Conservation (phyloP, 2,329 filamentous ascomycete species). For the Trichoderma semiorbis region DNA sequence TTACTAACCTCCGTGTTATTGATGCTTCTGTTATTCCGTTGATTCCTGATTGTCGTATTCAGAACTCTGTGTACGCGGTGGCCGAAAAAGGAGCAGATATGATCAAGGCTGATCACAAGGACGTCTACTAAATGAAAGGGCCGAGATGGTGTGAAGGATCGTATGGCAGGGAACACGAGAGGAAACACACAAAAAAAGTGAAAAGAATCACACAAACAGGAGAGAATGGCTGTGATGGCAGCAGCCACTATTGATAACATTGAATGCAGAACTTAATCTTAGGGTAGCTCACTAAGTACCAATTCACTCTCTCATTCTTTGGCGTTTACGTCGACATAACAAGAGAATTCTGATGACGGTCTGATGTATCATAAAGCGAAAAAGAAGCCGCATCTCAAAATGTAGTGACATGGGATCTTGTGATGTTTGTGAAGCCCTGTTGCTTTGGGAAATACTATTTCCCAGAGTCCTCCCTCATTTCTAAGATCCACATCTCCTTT, state of each 20-base stretch:
- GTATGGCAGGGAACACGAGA: no score
- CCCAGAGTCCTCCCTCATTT: no score
- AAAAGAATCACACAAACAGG: background rate
- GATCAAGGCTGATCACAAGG: constrained; percentile 22
- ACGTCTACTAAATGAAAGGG: constrained; percentile 8
- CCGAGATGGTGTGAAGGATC: background rate
- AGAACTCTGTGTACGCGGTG: constrained; percentile 59
- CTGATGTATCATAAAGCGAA: background rate
- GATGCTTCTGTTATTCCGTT: constrained; percentile 56
- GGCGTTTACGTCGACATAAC: background rate
- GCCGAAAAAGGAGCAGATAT: constrained; percentile 46
- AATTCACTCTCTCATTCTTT: background rate
- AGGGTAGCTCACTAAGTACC: background rate
- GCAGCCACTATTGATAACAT: background rate
- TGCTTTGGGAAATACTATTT: background rate
- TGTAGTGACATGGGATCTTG: background rate
- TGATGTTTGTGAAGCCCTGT: background rate
- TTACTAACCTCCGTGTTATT: constrained; percentile 50
- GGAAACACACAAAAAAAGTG: background rate
- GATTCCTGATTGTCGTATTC: constrained; percentile 55
- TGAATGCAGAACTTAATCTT: background rate
- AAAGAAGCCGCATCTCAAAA: background rate
- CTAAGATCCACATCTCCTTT: no score
- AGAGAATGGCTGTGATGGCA: background rate
- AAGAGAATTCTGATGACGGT: background rate